Evolutionary conservation across 2,329 filamentous ascomycete species (phyloP).

Genomic region (Kalaharituber pfeilii): DNA sequence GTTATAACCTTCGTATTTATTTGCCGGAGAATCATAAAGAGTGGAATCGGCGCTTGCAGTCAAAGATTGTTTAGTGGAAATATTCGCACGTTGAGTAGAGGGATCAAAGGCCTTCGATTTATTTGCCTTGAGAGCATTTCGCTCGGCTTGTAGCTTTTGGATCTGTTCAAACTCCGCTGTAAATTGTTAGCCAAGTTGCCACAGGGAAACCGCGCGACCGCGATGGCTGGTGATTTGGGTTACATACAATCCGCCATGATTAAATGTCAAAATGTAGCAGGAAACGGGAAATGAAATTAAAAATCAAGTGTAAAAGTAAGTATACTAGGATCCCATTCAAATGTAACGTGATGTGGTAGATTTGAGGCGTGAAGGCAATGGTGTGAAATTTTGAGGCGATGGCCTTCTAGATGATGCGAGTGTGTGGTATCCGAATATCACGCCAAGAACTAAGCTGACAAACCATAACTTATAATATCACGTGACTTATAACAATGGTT

Average conservation of each 20-base stretch:
- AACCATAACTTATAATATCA: too few relatives aligned
- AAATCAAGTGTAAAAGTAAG: neutral
- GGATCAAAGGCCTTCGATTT: conserved; percentile 67
- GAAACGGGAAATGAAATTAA: neutral
- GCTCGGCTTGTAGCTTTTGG: conserved; percentile 78
- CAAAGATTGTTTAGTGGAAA: conserved; percentile 76
- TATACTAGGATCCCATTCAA: neutral
- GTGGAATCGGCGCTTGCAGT: conserved; percentile 77
- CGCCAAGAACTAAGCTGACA: too few relatives aligned
- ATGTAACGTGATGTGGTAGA: neutral
- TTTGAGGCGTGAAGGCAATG: too few relatives aligned
- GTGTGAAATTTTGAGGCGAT: too few relatives aligned
- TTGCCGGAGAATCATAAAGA: conserved; percentile 62
- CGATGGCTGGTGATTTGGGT: neutral
- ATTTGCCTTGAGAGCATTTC: conserved; percentile 50
- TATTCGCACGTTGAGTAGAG: conserved; percentile 63
- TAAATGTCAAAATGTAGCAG: too few relatives aligned
- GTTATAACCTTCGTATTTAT: conserved; percentile 81
- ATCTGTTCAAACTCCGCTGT: conserved; percentile 68
- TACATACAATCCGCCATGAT: neutral
- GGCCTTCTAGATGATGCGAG: too few relatives aligned
- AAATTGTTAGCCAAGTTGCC: neutral
- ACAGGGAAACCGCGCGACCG: neutral
- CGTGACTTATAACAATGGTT: too few relatives aligned
- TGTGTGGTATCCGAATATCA: too few relatives aligned